phyloP scores from a whole-genome alignment of 2,329 filamentous ascomycete species.

The Ophiocordyceps camponoti-leonardi region DNA sequence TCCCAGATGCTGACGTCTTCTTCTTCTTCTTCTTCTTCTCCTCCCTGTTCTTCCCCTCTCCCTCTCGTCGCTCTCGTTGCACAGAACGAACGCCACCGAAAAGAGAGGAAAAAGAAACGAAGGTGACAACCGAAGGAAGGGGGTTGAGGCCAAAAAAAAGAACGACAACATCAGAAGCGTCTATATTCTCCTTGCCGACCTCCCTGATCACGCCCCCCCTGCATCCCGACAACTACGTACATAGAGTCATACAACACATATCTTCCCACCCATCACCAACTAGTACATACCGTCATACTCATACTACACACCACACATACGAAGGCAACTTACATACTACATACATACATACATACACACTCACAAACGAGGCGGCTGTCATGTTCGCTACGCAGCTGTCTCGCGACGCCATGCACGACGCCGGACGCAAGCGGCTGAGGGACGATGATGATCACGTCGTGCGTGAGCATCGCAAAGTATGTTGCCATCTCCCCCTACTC shows the following conservation, averaged over 20 bases:
- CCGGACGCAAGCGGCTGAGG: constrained; percentile 25
- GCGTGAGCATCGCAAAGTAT: constrained; percentile 32
- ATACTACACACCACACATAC: no score
- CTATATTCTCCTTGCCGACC: background rate
- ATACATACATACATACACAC: no score
- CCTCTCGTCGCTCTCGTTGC: no score
- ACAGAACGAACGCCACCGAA: background rate
- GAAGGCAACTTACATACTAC: background rate
- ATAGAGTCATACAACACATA: no score
- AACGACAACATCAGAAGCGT: background rate
- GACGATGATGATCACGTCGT: constrained; percentile 29
- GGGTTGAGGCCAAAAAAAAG: no score
- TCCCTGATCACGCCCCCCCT: background rate
- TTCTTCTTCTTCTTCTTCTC: background rate
- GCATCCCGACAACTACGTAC: no score
- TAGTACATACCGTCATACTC: no score
- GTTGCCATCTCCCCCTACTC: constrained; percentile 4
- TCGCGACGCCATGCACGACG: constrained; percentile 15
- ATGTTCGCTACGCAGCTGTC: constrained; percentile 21
- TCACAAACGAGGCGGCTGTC: background rate
- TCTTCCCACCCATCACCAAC: no score
- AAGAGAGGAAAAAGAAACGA: background rate
- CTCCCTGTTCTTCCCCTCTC: no score
- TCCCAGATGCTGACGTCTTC: background rate
- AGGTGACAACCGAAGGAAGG: background rate